Base-by-base conservation (phyloP, 257 asterid genomes). In the Solanum phureja region DNA sequence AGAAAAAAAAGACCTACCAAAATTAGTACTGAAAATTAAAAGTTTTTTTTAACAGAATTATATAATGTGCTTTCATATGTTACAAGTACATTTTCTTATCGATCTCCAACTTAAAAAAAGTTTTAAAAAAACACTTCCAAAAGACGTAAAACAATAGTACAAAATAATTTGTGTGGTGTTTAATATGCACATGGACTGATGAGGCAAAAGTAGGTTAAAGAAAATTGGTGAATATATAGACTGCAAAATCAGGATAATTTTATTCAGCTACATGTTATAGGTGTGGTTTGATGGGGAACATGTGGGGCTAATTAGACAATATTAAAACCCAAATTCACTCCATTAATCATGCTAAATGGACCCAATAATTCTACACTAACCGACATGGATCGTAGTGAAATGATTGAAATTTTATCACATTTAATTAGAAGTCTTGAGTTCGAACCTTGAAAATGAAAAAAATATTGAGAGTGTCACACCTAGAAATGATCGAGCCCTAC, bases 341-440 rank as follows among this genome's bases (percentile, higher is more conserved):
- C 16, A 24, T 46, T 81, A 81, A 46, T 81, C 69, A 29, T 46
- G 40, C 68, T 5, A 77, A 46, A 81, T 49, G 69, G 69, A 49
- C 44, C 44, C 85, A 81, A 81, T 46, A 49, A 29, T 16, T 38
- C 83, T 23, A 34, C 81, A 2, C 18, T 72, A 12, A 66, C 1
- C 11, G 5, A 13, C 11, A 14, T 3, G 8, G 11, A 7, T 6
- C 4, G 5, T 1, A 4, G 3, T 16, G 12, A 4, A 18, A 69
- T 29, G n/a, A 4, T n/a, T 69, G 11, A 3, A 13, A 69, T 69
- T 33, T 3, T 5, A 1, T 0, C 3, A 1, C 0, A 0, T 2
- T 6, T 69, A 29, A 69, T 69, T 3, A 31, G 6, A 7, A 29
- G 3, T 69, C 10, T 69, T 0, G 8, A 29, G 2, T 69, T 69